Evolutionary conservation across 164 flowering plant species (phyloP).

Genomic region (Malania oleifera): DNA sequence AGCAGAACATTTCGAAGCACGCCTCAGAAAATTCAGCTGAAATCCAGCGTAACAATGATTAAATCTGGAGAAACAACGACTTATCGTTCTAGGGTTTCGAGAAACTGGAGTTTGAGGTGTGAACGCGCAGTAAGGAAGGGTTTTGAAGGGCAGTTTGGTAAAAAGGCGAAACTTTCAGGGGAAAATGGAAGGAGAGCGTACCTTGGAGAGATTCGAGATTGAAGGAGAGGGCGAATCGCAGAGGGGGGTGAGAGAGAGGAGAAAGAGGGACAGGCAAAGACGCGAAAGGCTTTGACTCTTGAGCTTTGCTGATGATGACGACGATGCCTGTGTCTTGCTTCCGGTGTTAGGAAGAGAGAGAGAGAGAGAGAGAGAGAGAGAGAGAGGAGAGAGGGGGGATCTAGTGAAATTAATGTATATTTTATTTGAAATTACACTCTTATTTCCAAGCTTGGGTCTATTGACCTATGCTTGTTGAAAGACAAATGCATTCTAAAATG

Average conservation of each 20-base stretch:
- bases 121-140: constrained; percentile 20
- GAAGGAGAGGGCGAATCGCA: constrained; percentile 2
- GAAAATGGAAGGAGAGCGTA: constrained; percentile 1
- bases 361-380: neutral
- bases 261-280: constrained; percentile 8
- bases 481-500: too few species aligned
- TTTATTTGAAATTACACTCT: neutral
- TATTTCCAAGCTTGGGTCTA: neutral
- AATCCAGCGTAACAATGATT: neutral
- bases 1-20: neutral
- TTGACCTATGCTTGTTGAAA: too few species aligned
- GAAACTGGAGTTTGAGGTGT: neutral
- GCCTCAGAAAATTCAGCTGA: constrained; percentile 10
- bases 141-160: constrained; percentile 17
- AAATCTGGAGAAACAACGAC: neutral
- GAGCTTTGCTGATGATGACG: constrained; percentile 31
- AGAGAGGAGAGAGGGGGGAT: too few species aligned
- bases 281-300: constrained; percentile 20
- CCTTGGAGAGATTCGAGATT: constrained; percentile 17
- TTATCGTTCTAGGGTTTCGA: neutral
- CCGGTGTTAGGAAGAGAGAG: constrained; percentile 16
- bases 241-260: neutral
- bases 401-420: neutral
- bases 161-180: neutral
- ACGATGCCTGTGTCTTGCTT: constrained; percentile 23